Evolutionary conservation across 2,329 filamentous ascomycete genomes (phyloP), one percentile per base, ranked within the genome.

Genomic region (Mariannaea elegans): DNA sequence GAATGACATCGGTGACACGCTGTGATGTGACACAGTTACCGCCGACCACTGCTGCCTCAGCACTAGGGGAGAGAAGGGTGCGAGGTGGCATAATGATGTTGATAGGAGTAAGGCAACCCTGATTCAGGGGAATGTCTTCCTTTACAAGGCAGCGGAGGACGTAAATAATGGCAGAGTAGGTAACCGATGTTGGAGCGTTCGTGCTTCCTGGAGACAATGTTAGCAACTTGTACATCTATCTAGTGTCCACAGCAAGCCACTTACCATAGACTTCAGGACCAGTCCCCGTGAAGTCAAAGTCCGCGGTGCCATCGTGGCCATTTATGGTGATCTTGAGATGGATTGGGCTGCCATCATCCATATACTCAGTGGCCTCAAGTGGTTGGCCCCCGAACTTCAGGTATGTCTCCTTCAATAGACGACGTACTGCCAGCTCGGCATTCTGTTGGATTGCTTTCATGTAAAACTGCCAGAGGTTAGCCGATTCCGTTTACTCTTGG

Each of bases 101-200:
- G 67, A 95, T 90, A 0, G 92, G 92, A 46, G 86, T 86, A 3
- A 96, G 80, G 65, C 92, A 96, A 64, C 92, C 92, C 76, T 96
- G 92, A 77, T 96, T 96, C 5, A 96, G 83, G 0, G 92, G 92
- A 13, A 95, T 94, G 65, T 94, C 91, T n/a, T n/a, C n/a, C n/a
- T n/a, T n/a, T n/a, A n/a, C n/a, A n/a, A n/a, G n/a, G n/a, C n/a
- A n/a, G n/a, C 65, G 91, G 86, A 34, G 85, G 87, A 68, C 92
- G 87, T 12, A 96, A 81, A 68, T 90, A 92, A 81, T 96, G 95
- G 42, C 48, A 41, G 21, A 44, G 36, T 1, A 2, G 18, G 34
- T 45, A 36, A 31, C 31, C 12, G 8, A 13, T 21, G 7, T 38
- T 19, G 9, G 9, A 53, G n/a, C 48, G 47, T 47, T 44, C 44